Base-by-base conservation (phyloP, 805 yeast genomes). In the Crinitomyces ghanaensis region DNA sequence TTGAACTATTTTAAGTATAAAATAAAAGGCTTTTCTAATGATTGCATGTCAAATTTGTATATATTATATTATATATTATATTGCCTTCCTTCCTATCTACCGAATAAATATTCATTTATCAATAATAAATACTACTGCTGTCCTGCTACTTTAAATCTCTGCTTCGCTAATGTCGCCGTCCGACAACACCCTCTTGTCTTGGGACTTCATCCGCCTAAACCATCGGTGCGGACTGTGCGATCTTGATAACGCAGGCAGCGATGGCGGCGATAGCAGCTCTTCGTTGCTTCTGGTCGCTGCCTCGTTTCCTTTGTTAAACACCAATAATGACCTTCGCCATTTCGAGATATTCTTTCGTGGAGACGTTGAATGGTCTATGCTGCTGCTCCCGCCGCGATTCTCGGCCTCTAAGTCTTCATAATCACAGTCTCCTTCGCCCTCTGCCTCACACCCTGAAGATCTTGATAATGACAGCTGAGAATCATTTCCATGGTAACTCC, bases 281-380 rank as follows among this genome's bases (percentile, higher is more conserved):
- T 31, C 36, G 13, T 16, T 26, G 13, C 15, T 14, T 25, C 12
- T 6, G 17, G 12, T 17, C 7, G 28, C 17, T 6, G 11, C 17
- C 7, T 25, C 27, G 21, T 26, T 37, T 13, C 28, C 15, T 13
- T 30, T 31, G 19, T 36, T 35, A 30, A 43, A 37, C 6, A 37
- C 24, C 40, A 43, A 21, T 12, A 45, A 21, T 8, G 48, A 43
- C 15, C 48, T 31, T 19, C 49, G 33, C 49, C 49, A 45, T 25
- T 35, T 41, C 16, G 49, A 45, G 4, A 41, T 39, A 29, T 30
- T 39, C 16, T 31, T 32, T 8, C 42, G 33, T 8, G 12, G 12
- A 5, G 41, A 36, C 17, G 36, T 32, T 14, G 24, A 15, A 12
- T 22, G 13, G 18, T 26, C 35, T 17, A 30, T 19, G 15, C 31